A percentile compares a stretch with the other conserved stretches of the same genome.
Conservation (phyloP, 768 basidiomycete species). For the Lactifluus volemus region DNA sequence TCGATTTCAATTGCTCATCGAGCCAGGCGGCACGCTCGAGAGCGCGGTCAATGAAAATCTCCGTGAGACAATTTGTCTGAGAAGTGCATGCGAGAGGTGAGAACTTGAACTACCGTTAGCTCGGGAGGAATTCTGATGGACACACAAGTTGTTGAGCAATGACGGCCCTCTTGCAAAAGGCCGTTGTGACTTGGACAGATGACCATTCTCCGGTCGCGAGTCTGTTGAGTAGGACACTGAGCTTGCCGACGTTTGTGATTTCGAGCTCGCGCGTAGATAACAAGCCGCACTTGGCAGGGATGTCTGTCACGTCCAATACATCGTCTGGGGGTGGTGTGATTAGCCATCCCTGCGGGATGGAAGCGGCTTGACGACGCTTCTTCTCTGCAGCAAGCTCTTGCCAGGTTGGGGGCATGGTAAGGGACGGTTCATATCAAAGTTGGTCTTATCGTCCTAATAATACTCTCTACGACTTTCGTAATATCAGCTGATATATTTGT, state of each 20-base stretch:
- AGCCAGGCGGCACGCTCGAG: constrained; percentile 34
- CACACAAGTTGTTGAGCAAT: constrained; percentile 42
- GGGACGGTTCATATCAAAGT: not conserved
- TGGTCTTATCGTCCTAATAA: too few relatives aligned
- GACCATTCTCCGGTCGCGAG: constrained; percentile 50
- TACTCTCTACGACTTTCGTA: too few relatives aligned
- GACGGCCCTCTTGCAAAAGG: constrained; percentile 41
- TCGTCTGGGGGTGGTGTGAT: constrained; percentile 39
- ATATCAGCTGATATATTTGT: too few relatives aligned
- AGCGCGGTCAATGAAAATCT: constrained; percentile 40
- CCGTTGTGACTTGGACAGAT: constrained; percentile 40
- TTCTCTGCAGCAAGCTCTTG: constrained; percentile 15
- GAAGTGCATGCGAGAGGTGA: not conserved
- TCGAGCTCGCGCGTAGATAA: constrained; percentile 47
- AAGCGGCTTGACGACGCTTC: constrained; percentile 34
- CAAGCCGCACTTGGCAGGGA: constrained; percentile 50
- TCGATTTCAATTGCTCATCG: constrained; percentile 32
- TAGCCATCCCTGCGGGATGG: constrained; percentile 61
- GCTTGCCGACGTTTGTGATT: constrained; percentile 50
- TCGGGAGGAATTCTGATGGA: not conserved
- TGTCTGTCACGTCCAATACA: constrained; percentile 41
- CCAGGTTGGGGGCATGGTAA: constrained; percentile 11
- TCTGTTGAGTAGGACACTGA: constrained; percentile 38
- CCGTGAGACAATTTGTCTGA: constrained; percentile 43
- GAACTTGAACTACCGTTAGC: not conserved